phyloP scores from a whole-genome alignment of 2,329 filamentous ascomycete species.

The Fusarium napiforme region DNA sequence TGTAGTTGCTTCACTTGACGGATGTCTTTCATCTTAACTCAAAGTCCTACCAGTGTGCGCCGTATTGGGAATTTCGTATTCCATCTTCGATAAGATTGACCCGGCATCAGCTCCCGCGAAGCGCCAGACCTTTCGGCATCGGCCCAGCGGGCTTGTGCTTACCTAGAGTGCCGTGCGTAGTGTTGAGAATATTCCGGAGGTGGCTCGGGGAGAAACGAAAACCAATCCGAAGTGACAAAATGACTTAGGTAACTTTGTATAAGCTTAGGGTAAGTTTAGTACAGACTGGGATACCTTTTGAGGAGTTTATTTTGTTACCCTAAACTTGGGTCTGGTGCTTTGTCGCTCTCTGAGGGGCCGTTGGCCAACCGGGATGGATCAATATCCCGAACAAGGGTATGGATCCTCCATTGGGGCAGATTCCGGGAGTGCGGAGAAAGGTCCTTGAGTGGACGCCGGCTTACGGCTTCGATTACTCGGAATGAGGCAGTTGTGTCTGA shows the following conservation, averaged over 20 bases:
- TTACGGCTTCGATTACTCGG: not conserved
- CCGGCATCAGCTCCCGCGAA: not conserved
- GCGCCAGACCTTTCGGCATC: not conserved
- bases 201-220: no score
- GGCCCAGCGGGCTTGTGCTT: not conserved
- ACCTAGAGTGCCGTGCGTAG: not conserved
- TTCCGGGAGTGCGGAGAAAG: not conserved
- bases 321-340: no score
- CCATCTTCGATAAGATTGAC: not conserved
- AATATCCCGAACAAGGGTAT: slow-evolving; percentile 5
- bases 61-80: not conserved
- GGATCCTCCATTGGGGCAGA: not conserved
- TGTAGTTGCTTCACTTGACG: not conserved
- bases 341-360: no score
- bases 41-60: rapidly evolving
- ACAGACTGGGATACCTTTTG: no score
- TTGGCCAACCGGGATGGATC: not conserved
- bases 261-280: no score
- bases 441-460: not conserved
- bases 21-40: not conserved
- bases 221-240: no score
- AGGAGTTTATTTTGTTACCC: no score
- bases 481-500: no score
- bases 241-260: no score
- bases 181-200: not conserved